Evolutionary conservation across 2,329 filamentous ascomycete genomes (phyloP), one percentile per base, ranked within the genome.

Genomic region (Fusarium tjaetaba): DNA sequence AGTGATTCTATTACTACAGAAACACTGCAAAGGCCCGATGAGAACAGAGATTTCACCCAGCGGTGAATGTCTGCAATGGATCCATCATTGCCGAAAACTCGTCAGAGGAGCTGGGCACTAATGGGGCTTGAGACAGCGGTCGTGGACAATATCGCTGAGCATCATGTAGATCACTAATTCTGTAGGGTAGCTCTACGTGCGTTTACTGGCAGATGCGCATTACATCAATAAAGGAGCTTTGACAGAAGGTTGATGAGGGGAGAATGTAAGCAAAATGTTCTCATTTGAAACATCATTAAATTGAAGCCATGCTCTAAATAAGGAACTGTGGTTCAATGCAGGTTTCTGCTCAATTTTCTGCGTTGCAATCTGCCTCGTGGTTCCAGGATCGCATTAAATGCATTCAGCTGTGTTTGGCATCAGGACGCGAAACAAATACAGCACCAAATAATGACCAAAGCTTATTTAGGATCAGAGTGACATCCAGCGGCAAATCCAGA

Each of bases 381-480:
- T 22, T 39, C 11, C 20, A 0, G 1, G 1, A 7, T 3, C 8
- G 38, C 7, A 13, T 22, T 11, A 18, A 13, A 4, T 39, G 5
- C 38, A 39, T 10, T 7, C 18, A 13, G 5, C 18, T 38, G 7
- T 9, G 8, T 0, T 38, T 2, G 2, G 7, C 5, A 14, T 39
- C 11, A 9, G 14, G 4, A 14, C 20, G 38, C 7, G 4, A 1
- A 14, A 14, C 8, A 22, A 10, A 15, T 1, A 9, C 39, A 8
- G 20, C 22, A 9, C 7, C 2, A n/a, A 9, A n/a, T 8, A 41
- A 22, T 9, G 7, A 41, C 13, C 4, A 13, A 14, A 41, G 13
- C 5, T 41, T 9, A 4, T 0, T 6, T 1, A 41, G 22, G 22
- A n/a, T 14, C 0, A 41, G 7, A n/a, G 3, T 14, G 13, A n/a